Evolutionary conservation across 2,329 filamentous ascomycete species (phyloP), one percentile per base, ranked within the genome.

Genomic region (Mollisiaceae sp.): DNA sequence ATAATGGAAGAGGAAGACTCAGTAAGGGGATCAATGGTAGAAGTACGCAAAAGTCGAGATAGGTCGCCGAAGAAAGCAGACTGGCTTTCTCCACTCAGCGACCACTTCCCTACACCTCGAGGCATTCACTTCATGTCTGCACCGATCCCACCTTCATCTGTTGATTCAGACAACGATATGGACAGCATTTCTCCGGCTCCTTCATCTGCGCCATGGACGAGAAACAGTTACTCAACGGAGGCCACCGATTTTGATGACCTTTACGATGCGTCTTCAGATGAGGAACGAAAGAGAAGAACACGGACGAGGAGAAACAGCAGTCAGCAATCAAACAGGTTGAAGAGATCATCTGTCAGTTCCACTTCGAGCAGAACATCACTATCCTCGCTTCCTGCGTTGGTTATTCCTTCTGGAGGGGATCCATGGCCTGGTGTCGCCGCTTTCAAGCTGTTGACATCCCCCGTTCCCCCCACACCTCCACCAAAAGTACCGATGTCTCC

Each of bases 171-270:
- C 45, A 50, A 50, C 50, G 50, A 85, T 8, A 80, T 80, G 65
- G 85, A 85, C 67, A 82, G 78, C 71, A 82, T 78, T 60, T 86
- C 85, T 64, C 86, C 82, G 62, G 83, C 82, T 72, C 82, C 80
- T 11, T 85, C 82, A 47, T 86, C 85, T 24, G 83, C 85, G 68
- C 82, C 82, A 32, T 89, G 90, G 91, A 89, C 78, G 67, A 82
- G 87, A 72, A 81, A 82, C 72, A 90, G 85, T 80, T 79, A 83
- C 72, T 81, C 85, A 76, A 89, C 89, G 70, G 86, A 87, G 72
- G 84, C 84, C 68, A 91, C 86, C 71, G 89, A 92, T 69, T 94
- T 94, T 73, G 92, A 97, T 78, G 92, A 96, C 73, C 81, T 97
- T 58, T 97, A 97, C 77, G 91, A 95, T 77, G 85, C 92, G 50